A percentile compares a stretch with the other conserved stretches of the same genome.
These are phyloP conservation scores for Boletus coccyginus DNA, from an alignment of 768 basidiomycete genomes.

Conservation along the genomic window DNA sequence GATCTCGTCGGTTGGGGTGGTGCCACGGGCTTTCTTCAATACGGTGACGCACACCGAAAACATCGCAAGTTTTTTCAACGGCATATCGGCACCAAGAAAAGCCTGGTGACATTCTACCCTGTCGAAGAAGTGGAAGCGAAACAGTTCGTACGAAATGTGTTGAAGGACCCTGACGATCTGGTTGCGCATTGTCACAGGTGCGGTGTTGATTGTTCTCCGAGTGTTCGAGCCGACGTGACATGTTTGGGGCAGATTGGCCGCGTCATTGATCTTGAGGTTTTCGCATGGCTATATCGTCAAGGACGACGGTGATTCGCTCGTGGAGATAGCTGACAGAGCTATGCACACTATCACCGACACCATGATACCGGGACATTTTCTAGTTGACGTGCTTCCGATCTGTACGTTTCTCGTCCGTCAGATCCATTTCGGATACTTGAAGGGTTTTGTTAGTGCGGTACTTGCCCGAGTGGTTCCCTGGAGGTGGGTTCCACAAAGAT, in stretches of 20 bases:
- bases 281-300: constrained; percentile 36
- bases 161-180: constrained; percentile 2
- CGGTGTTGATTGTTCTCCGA: not conserved
- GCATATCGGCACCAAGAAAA: constrained; percentile 6
- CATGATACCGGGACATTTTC: constrained; percentile 1
- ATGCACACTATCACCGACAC: constrained; percentile 12
- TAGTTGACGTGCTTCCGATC: constrained; percentile 5
- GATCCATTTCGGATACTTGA: not conserved
- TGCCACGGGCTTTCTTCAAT: constrained; percentile 2
- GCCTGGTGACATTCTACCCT: constrained; percentile 1
- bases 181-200: constrained; percentile 5
- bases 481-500: constrained; percentile 9
- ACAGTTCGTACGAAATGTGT: constrained; percentile 3
- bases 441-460: constrained; percentile 3
- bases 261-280: constrained; percentile 31
- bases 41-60: constrained; percentile 4
- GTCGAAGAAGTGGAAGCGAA: constrained; percentile 2
- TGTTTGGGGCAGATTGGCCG: not conserved
- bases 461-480: constrained; percentile 21
- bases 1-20: constrained; percentile 22
- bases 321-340: constrained; percentile 26
- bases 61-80: constrained; percentile 8
- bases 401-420: not conserved
- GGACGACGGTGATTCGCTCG: constrained; percentile 32
- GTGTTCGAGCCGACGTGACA: not conserved